Evolutionary conservation across 2,329 filamentous ascomycete species (phyloP).

Genomic region (Sarocladiaceae sp.): DNA sequence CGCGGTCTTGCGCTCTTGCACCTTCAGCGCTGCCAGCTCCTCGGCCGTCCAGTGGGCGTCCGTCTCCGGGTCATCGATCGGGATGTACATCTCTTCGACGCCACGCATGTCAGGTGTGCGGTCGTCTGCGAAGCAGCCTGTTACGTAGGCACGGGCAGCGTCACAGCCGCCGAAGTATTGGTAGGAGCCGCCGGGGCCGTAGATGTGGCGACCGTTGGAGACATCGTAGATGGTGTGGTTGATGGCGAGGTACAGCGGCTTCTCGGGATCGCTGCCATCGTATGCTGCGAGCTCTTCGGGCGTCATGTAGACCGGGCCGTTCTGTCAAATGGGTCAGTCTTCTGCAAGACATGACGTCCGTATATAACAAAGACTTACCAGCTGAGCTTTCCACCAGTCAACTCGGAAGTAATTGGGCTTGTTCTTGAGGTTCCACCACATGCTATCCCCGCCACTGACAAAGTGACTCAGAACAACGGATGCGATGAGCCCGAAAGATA

Average conservation of each 20-base stretch:
- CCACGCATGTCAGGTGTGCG: conserved; percentile 79
- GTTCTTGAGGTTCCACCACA: conserved; percentile 62
- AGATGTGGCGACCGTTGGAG: conserved; percentile 61
- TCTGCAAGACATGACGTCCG: not conserved
- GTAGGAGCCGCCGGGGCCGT: conserved; percentile 84
- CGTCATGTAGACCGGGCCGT: conserved; percentile 65
- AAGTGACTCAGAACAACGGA: conserved; percentile 72
- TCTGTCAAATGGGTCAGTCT: conserved; percentile 27
- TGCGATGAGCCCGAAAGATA: conserved; percentile 62
- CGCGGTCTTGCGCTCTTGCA: conserved; percentile 62
- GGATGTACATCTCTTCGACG: conserved; percentile 79
- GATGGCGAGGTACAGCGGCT: conserved; percentile 86
- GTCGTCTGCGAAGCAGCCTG: conserved; percentile 87
- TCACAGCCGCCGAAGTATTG: conserved; percentile 82
- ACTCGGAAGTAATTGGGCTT: conserved; percentile 57
- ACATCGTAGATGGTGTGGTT: conserved; percentile 88
- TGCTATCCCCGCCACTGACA: conserved; percentile 64
- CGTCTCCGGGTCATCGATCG: conserved; percentile 56
- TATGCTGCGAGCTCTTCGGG: conserved; percentile 68
- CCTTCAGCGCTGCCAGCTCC: conserved; percentile 49
- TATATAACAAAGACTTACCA: conserved; percentile 42
- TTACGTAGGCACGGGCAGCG: conserved; percentile 84
- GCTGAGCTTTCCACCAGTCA: conserved; percentile 53
- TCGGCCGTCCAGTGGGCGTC: conserved; percentile 54
- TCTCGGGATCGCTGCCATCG: conserved; percentile 69